phyloP scores from a whole-genome alignment of 139 green algal genomes.

The Ettlia oleoabundans region DNA sequence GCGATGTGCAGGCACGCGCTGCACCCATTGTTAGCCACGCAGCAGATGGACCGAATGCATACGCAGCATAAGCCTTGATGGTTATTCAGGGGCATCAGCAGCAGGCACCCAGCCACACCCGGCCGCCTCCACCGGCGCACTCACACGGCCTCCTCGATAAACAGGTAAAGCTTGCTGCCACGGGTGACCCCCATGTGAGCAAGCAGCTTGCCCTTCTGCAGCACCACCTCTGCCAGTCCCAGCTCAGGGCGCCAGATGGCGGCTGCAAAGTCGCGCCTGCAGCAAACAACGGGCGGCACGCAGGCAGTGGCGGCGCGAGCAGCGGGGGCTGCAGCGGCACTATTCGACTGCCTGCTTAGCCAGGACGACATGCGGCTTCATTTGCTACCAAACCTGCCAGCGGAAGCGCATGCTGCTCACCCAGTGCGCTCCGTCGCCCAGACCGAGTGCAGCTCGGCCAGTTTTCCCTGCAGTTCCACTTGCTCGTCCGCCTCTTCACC shows the following conservation, averaged over 20 bases:
- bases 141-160: conserved; percentile 43
- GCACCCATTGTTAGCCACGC: neutral
- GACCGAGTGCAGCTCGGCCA: conserved; percentile 32
- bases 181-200: conserved; percentile 36
- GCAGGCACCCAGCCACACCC: neutral
- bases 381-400: neutral
- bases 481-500: neutral
- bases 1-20: too few relatives aligned
- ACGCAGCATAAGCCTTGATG: neutral
- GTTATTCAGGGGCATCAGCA: neutral
- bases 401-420: conserved; percentile 13
- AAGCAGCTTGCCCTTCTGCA: conserved; percentile 41
- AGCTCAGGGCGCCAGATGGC: conserved; percentile 49
- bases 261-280: conserved; percentile 34
- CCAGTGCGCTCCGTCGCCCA: conserved; percentile 32
- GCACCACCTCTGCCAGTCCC: conserved; percentile 45
- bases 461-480: conserved; percentile 25
- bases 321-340: neutral
- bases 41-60: neutral
- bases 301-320: too few relatives aligned
- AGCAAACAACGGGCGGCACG: too few relatives aligned
- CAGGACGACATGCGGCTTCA: too few relatives aligned
- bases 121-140: neutral
- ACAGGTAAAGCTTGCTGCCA: conserved; percentile 40
- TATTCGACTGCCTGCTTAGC: neutral